Percentiles rank a stretch among this genome's conserved stretches.
phyloP scores from a whole-genome alignment of 2,329 filamentous ascomycete species.

The Cladosporium sp. region DNA sequence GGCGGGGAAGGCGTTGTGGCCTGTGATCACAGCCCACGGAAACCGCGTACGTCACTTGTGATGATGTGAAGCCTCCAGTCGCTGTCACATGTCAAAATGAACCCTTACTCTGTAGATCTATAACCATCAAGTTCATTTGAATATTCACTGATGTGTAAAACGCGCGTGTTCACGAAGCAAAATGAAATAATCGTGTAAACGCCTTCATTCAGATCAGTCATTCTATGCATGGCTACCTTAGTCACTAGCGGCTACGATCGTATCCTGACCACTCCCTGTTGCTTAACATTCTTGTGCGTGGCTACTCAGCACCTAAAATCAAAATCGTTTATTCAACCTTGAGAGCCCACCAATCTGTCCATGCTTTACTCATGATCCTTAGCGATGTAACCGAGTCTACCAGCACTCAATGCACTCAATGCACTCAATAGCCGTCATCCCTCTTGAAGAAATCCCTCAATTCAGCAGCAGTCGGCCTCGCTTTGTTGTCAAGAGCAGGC shows the following conservation, averaged over 20 bases:
- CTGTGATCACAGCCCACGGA: not conserved
- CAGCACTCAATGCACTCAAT: not conserved
- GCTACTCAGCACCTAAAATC: not conserved
- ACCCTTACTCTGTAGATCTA: too few relatives aligned
- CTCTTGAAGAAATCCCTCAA: slow-evolving; percentile 28
- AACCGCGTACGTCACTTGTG: not conserved
- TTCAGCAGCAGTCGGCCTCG: slow-evolving; percentile 26
- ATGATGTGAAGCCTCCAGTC: not conserved
- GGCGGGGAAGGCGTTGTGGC: not conserved
- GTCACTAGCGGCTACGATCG: not conserved
- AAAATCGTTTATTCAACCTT: not conserved
- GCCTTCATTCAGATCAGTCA: not conserved
- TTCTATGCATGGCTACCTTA: not conserved
- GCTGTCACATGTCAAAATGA: not conserved
- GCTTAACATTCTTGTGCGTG: not conserved
- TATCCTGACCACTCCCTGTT: not conserved
- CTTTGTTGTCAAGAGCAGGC: slow-evolving; percentile 16
- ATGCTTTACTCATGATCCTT: not conserved
- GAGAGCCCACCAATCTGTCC: not conserved
- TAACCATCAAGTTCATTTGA: too few relatives aligned
- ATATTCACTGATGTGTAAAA: too few relatives aligned
- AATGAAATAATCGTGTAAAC: too few relatives aligned
- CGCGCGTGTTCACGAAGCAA: too few relatives aligned
- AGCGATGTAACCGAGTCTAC: not conserved
- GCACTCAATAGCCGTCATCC: slow-evolving; percentile 22